Evolutionary conservation across 495 filamentous ascomycete genomes (phyloP).

Genomic region (Neurospora sp.): DNA sequence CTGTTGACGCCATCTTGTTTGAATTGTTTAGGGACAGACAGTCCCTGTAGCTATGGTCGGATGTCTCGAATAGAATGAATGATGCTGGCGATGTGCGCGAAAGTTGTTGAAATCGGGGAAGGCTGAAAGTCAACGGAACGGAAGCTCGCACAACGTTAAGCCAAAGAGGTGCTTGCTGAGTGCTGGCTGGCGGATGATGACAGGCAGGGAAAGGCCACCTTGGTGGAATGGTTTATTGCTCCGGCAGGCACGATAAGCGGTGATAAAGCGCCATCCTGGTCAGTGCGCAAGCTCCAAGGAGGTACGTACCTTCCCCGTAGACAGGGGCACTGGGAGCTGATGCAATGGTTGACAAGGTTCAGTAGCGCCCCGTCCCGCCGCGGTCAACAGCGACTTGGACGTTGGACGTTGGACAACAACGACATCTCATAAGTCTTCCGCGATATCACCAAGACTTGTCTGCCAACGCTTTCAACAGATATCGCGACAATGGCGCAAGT

Average conservation of each 20-base stretch:
- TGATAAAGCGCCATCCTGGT: not conserved
- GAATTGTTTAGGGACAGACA: not conserved
- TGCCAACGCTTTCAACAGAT: not conserved
- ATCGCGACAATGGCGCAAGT: conserved; percentile 66
- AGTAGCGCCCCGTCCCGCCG: not conserved
- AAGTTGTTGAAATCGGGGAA: not conserved
- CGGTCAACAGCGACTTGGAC: not conserved
- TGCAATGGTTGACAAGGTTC: conserved; percentile 5
- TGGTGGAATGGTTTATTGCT: not conserved
- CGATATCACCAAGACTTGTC: not conserved
- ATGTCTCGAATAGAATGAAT: not conserved
- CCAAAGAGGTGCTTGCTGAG: not conserved
- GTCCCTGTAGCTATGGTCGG: not conserved
- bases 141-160: not conserved
- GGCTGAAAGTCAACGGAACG: not conserved
- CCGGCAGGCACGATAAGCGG: not conserved
- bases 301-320: not conserved
- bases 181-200: not conserved
- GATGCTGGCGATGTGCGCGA: not conserved
- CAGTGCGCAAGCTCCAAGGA: not conserved
- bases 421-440: not conserved
- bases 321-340: not conserved
- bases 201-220: conserved; percentile 5
- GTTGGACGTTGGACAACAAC: not conserved
- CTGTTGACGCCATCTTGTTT: conserved; percentile 34